phyloP scores from a whole-genome alignment of 345 rosid genomes.

The Physaria fendleri region DNA sequence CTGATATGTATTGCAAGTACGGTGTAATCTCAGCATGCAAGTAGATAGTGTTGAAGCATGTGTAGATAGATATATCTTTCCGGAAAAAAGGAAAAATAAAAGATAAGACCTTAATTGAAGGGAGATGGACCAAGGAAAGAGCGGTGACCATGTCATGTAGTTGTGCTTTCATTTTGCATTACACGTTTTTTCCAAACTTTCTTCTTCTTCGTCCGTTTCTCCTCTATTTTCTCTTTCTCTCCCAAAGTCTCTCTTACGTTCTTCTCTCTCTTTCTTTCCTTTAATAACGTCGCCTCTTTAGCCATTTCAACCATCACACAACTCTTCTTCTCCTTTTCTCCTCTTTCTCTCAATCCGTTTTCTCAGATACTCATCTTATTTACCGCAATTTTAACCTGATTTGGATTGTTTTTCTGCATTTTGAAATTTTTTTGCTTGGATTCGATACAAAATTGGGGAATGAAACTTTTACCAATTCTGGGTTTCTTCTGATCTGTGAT shows the following conservation, averaged over 20 bases:
- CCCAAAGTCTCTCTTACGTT: conserved; percentile 6
- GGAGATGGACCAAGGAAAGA: background rate
- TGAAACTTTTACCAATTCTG: background rate
- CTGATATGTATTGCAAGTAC: too few relatives aligned
- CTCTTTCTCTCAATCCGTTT: background rate
- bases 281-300: background rate
- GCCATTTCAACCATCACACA: conserved; percentile 11
- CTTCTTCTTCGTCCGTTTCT: conserved; percentile 17
- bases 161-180: conserved; percentile 29
- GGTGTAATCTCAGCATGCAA: too few relatives aligned
- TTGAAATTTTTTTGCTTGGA: background rate
- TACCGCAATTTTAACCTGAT: background rate
- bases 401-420: background rate
- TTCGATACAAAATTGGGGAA: background rate
- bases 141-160: conserved; percentile 23
- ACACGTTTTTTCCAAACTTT: conserved; percentile 26
- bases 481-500: conserved; percentile 13
- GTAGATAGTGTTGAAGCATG: too few relatives aligned
- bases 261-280: conserved; percentile 9
- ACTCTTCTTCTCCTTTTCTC: background rate
- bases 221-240: conserved; percentile 14
- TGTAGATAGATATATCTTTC: too few relatives aligned
- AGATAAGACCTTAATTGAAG: background rate
- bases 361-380: background rate
- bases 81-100: background rate